A percentile compares a stretch with the other conserved stretches of the same genome.
Conservation (phyloP, 768 basidiomycete genomes). For the Cystoderma amianthinum region DNA sequence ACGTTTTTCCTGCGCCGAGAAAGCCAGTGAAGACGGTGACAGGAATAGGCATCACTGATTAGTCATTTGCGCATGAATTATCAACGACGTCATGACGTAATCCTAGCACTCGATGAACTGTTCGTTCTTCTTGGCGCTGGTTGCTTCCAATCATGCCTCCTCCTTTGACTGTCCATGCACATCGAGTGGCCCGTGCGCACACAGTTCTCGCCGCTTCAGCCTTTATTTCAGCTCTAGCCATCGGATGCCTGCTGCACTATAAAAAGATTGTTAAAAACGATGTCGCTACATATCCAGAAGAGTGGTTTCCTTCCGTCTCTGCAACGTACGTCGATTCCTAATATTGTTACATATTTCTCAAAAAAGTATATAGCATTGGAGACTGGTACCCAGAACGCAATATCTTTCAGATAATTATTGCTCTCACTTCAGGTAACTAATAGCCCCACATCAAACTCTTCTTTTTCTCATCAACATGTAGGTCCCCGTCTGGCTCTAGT, state of each 20-base stretch:
- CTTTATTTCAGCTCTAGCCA: slow-evolving; percentile 53
- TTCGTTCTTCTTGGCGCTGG: background rate
- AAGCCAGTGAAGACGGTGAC: slow-evolving; percentile 97
- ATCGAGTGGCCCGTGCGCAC: slow-evolving; percentile 55
- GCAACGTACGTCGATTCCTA: slow-evolving; percentile 49
- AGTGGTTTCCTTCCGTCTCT: slow-evolving; percentile 90
- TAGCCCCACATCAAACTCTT: background rate
- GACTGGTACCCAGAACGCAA: slow-evolving; percentile 88
- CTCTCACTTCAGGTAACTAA: slow-evolving; percentile 63
- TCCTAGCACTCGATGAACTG: background rate
- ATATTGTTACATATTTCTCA: background rate
- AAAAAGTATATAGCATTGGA: slow-evolving; percentile 74
- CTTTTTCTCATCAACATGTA: slow-evolving; percentile 12
- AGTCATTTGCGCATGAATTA: background rate
- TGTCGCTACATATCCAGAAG: slow-evolving; percentile 75
- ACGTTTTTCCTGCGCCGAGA: slow-evolving; percentile 77
- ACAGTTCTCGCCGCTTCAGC: slow-evolving; percentile 60
- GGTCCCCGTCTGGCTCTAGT: slow-evolving; percentile 74
- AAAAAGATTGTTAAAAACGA: slow-evolving; percentile 81
- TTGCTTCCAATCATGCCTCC: background rate
- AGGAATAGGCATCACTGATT: slow-evolving; percentile 44
- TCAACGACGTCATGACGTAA: background rate
- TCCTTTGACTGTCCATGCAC: slow-evolving; percentile 33
- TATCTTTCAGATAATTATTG: slow-evolving; percentile 83
- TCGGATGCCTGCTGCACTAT: slow-evolving; percentile 71